These are phyloP conservation scores for Lodderomyces metapsilosis DNA, from an alignment of 1,139 yeast genomes.

Conservation along the genomic window DNA sequence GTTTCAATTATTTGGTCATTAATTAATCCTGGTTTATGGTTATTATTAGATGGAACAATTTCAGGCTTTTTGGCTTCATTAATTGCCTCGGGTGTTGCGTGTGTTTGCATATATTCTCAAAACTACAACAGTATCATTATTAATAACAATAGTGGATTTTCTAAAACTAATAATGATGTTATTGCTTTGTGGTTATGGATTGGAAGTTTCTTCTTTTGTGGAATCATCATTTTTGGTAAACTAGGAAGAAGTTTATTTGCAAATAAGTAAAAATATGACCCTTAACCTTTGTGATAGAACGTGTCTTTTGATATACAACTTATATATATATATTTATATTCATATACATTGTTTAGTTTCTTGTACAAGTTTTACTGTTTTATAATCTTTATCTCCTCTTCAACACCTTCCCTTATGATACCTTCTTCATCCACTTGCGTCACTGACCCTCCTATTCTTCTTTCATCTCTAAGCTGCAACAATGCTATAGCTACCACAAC, in stretches of 20 bases:
- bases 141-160: too few species aligned
- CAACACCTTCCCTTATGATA: not conserved
- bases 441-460: conserved; percentile 39
- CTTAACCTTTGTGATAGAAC: too few species aligned
- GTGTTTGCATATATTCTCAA: conserved; percentile 35
- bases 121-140: conserved; percentile 23
- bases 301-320: too few species aligned
- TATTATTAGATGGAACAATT: conserved; percentile 70
- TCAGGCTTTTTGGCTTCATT: conserved; percentile 59
- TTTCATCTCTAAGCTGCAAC: conserved; percentile 41
- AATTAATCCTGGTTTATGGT: conserved; percentile 79
- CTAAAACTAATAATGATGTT: conserved; percentile 21
- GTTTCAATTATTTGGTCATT: conserved; percentile 74
- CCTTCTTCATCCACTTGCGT: conserved; percentile 14
- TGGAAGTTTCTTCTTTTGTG: conserved; percentile 66
- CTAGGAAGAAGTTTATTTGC: conserved; percentile 57
- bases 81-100: conserved; percentile 38
- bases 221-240: conserved; percentile 68
- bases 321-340: too few species aligned
- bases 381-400: not conserved
- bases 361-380: not conserved
- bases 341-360: too few species aligned
- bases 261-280: conserved; percentile 1
- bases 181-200: conserved; percentile 49
- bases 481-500: conserved; percentile 23